Conservation (phyloP, 2,329 filamentous ascomycete genomes). For the Aspergillus sergii region DNA sequence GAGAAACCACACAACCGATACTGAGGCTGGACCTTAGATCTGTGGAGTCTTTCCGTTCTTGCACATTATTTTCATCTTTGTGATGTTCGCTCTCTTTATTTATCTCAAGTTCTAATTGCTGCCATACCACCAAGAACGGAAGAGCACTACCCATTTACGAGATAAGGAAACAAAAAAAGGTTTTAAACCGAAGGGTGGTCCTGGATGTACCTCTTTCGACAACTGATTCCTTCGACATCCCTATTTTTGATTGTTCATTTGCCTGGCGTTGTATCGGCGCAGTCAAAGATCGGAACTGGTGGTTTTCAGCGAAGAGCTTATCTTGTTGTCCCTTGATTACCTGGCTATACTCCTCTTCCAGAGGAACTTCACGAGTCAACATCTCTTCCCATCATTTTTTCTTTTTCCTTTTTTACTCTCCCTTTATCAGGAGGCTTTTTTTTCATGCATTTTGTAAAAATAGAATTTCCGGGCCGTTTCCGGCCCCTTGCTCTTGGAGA, state of each 20-base stretch:
- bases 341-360: slow-evolving; percentile 16
- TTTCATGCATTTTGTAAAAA: slow-evolving; percentile 40
- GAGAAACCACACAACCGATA: slow-evolving; percentile 26
- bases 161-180: slow-evolving; percentile 11
- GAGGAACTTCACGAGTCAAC: slow-evolving; percentile 15
- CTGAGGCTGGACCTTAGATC: slow-evolving; percentile 39
- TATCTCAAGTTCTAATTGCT: slow-evolving; percentile 14
- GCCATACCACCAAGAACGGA: slow-evolving; percentile 9
- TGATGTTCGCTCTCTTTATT: slow-evolving; percentile 19
- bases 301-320: slow-evolving; percentile 31
- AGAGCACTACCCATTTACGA: slow-evolving; percentile 9
- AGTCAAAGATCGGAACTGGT: slow-evolving; percentile 32
- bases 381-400: slow-evolving; percentile 17
- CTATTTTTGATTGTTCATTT: slow-evolving; percentile 36
- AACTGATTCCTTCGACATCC: slow-evolving; percentile 28
- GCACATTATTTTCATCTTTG: slow-evolving; percentile 37
- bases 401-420: slow-evolving; percentile 10
- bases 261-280: slow-evolving; percentile 42
- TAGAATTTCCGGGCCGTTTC: slow-evolving; percentile 35
- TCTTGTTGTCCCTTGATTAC: slow-evolving; percentile 17
- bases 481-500: slow-evolving; percentile 32
- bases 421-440: slow-evolving; percentile 17
- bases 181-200: slow-evolving; percentile 7
- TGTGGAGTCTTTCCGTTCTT: slow-evolving; percentile 35
- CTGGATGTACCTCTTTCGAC: slow-evolving; percentile 16